Conservation (phyloP, 345 rosid genomes). For the Melaleuca quinquenervia region DNA sequence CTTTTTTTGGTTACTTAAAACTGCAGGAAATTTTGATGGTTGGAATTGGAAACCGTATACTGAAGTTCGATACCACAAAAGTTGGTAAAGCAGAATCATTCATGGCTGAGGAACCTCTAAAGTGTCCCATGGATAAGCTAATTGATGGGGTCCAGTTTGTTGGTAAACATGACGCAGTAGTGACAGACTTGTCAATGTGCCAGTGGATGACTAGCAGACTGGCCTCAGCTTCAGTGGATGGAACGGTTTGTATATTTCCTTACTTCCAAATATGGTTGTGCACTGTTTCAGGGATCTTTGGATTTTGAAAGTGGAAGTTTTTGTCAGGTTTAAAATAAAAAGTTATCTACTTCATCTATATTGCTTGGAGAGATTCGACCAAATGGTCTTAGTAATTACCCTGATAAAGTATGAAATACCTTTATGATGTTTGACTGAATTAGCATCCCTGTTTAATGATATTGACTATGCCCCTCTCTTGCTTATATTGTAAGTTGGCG, state of each 20-base stretch:
- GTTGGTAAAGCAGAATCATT: slow-evolving; percentile 35
- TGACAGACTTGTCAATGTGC: slow-evolving; percentile 68
- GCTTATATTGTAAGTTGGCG: not conserved
- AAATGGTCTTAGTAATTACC: not conserved
- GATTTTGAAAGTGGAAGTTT: not conserved
- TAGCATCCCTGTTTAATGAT: not conserved
- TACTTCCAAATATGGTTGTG: not conserved
- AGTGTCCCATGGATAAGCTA: slow-evolving; percentile 40
- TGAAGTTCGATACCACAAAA: slow-evolving; percentile 51
- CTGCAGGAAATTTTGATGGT: slow-evolving; percentile 62
- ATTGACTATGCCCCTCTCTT: not conserved
- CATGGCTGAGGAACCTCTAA: slow-evolving; percentile 50
- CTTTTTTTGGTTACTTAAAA: not conserved
- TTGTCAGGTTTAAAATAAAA: not conserved
- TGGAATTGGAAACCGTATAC: slow-evolving; percentile 47
- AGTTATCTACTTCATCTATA: not conserved
- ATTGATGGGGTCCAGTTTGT: slow-evolving; percentile 58
- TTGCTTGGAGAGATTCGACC: not conserved
- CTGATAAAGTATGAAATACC: not conserved
- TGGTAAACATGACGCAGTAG: slow-evolving; percentile 65
- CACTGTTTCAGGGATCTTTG: not conserved
- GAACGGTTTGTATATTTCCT: slow-evolving; percentile 32
- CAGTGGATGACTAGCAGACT: slow-evolving; percentile 68
- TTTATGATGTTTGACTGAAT: not conserved
- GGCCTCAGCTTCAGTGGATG: slow-evolving; percentile 73